phyloP scores from a whole-genome alignment of 371 early-diverging fungal genomes.

The Mucor saturninus region DNA sequence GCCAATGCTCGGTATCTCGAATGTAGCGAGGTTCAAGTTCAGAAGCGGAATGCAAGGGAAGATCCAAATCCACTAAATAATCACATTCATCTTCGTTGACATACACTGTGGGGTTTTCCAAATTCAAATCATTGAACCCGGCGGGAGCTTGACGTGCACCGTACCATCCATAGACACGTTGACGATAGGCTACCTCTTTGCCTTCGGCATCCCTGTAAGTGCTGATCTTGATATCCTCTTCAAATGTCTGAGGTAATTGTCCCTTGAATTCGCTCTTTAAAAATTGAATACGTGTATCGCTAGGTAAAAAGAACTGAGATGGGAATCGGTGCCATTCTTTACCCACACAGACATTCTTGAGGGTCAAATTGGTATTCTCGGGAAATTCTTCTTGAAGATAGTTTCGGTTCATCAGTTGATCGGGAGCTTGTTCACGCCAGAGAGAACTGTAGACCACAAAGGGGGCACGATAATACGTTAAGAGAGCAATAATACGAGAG shows the following conservation, averaged over 20 bases:
- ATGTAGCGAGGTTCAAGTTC: constrained; percentile 55
- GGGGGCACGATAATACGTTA: constrained; percentile 73
- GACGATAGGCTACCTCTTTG: constrained; percentile 29
- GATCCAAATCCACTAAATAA: constrained; percentile 72
- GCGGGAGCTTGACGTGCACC: constrained; percentile 53
- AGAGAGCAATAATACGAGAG: constrained; percentile 65
- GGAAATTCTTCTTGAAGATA: constrained; percentile 42
- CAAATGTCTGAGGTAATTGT: constrained; percentile 71
- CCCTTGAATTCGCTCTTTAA: constrained; percentile 69
- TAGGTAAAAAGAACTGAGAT: constrained; percentile 86
- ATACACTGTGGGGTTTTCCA: constrained; percentile 63
- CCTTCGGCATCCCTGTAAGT: constrained; percentile 34
- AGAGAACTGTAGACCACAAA: constrained; percentile 57
- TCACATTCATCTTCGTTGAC: constrained; percentile 64
- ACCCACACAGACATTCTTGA: constrained; percentile 79
- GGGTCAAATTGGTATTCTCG: constrained; percentile 27
- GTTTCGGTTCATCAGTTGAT: constrained; percentile 36
- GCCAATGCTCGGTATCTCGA: constrained; percentile 60
- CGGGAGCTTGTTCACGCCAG: constrained; percentile 43
- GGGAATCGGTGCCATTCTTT: constrained; percentile 96
- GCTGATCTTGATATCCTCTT: constrained; percentile 36
- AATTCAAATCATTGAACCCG: constrained; percentile 78
- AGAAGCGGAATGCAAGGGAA: constrained; percentile 41
- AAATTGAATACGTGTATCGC: constrained; percentile 62
- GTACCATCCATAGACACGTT: constrained; percentile 35